Base-by-base conservation (phyloP, 177 flowering plant genomes). In the Tripterygium wilfordii region DNA sequence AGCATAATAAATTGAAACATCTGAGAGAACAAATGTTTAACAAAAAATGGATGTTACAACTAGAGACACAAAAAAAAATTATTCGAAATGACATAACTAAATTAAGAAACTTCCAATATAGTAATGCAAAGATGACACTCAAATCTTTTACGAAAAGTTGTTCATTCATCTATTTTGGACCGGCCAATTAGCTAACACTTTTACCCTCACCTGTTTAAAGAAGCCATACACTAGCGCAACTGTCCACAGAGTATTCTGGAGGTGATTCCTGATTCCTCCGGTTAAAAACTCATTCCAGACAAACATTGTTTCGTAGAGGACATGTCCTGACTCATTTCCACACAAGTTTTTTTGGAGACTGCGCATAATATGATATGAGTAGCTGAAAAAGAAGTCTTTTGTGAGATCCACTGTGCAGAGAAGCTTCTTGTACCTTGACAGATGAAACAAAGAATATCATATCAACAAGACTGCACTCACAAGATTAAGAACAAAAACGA, bases 231-330 rank as follows among this genome's bases (percentile, higher is more conserved):
- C 79, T 48, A 75, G 52, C 5, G 79, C 79, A 54, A 75, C 79
- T 6, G 79, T 75, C 79, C 79, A 75, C 41, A 65, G 3, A 47
- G 74, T 75, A 58, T 75, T 75, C 42, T 71, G 68, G 35, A 75
- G 76, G 50, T 60, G 71, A 47, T 54, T 68, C 36, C 79, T 53
- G 24, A 75, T 66, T 24, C 69, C 76, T 20, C 71, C 61, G 8
- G 79, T 75, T 56, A 75, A 51, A 56, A 65, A 75, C 41, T 75
- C 79, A 63, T 75, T 75, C 79, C 79, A 75, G 27, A 75, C 79
- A 49, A 75, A 75, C 79, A 75, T 75, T 14, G 76, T 71, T 39
- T 75, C 79, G 42, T 71, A 75, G 3, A 75, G 68, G 17, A 65
- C 65, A 12, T 68, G 71, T 16, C 76, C 71, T 31, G 71, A 49